These are phyloP conservation scores for Fusarium veterinarium DNA, from an alignment of 2,329 filamentous ascomycete species.

Conservation along the genomic window DNA sequence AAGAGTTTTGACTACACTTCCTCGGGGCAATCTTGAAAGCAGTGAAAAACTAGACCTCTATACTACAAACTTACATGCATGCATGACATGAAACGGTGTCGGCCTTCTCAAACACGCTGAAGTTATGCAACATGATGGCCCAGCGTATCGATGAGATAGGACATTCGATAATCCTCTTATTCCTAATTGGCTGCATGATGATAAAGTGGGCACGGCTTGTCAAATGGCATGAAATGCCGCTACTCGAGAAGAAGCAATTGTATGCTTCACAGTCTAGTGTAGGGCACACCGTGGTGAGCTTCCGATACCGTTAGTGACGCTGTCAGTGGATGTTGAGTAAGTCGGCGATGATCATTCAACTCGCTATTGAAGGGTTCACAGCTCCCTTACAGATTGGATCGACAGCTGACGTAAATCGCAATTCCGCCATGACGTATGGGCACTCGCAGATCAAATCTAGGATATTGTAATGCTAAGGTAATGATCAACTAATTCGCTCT, in stretches of 20 bases:
- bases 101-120: not conserved
- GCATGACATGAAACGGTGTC: not conserved
- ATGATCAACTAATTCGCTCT: not conserved
- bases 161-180: not conserved
- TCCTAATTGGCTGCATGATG: not conserved
- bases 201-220: not conserved
- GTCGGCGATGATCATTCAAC: too few species aligned
- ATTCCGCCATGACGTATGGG: not conserved
- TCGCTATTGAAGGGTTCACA: not conserved
- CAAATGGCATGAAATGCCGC: not conserved
- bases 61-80: not conserved
- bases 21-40: not conserved
- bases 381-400: not conserved
- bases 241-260: not conserved
- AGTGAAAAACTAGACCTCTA: not conserved
- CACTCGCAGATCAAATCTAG: not conserved
- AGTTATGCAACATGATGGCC: not conserved
- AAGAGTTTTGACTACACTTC: not conserved
- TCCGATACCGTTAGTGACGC: not conserved
- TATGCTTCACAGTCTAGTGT: not conserved
- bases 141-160: not conserved
- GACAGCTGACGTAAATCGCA: not conserved
- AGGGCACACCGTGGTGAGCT: rapidly evolving
- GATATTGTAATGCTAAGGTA: not conserved
- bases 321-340: not conserved